These are phyloP conservation scores for Leishmania gerbilli DNA, from an alignment of 208 protist species.

Conservation along the genomic window DNA sequence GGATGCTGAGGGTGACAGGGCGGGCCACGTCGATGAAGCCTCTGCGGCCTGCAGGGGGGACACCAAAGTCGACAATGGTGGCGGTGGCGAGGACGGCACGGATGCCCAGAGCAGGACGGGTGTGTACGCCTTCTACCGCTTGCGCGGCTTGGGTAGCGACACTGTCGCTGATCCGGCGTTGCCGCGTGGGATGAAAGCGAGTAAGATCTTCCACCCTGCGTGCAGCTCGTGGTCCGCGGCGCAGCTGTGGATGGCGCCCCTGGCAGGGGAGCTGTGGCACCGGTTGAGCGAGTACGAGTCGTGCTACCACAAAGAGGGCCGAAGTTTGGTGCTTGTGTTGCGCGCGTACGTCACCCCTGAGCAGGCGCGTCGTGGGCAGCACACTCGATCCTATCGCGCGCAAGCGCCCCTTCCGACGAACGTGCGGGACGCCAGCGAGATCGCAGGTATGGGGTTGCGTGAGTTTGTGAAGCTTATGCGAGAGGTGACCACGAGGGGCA, in stretches of 20 bases:
- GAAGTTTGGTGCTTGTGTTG: conserved; percentile 55
- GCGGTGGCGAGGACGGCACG: conserved; percentile 51
- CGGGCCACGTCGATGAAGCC: neutral
- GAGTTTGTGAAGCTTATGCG: conserved; percentile 21
- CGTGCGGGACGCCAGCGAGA: neutral
- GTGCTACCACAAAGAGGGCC: conserved; percentile 33
- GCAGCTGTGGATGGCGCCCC: conserved; percentile 64
- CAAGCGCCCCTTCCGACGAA: conserved; percentile 15
- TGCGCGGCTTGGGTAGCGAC: conserved; percentile 55
- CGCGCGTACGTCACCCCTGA: conserved; percentile 30
- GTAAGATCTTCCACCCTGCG: conserved; percentile 65
- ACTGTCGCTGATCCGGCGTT: conserved; percentile 42
- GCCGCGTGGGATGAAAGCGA: conserved; percentile 56
- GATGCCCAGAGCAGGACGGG: conserved; percentile 27
- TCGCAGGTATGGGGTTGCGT: conserved; percentile 16
- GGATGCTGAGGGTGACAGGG: conserved; percentile 11
- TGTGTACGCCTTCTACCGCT: conserved; percentile 40
- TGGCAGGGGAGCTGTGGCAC: conserved; percentile 58
- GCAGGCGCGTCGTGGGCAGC: conserved; percentile 22
- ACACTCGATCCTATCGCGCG: conserved; percentile 33
- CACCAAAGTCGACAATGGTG: conserved; percentile 70
- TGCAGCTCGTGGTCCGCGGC: conserved; percentile 33
- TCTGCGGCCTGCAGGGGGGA: conserved; percentile 45
- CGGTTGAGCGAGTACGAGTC: conserved; percentile 60
- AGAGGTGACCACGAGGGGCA: conserved; percentile 1